phyloP scores from a whole-genome alignment of 2,329 filamentous ascomycete genomes.

The Cercospora sp. region DNA sequence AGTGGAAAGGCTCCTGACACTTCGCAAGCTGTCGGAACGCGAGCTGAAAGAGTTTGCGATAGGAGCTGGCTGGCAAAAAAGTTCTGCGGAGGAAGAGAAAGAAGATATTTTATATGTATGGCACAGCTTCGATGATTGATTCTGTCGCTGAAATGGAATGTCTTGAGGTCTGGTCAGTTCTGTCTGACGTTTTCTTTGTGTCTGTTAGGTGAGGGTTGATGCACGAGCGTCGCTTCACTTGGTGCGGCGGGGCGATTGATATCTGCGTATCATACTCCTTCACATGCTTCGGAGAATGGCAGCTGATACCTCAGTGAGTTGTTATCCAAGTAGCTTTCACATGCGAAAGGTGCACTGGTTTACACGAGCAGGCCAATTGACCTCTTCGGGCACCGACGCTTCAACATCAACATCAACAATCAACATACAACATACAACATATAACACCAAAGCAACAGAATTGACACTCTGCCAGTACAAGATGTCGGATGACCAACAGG shows the following conservation, averaged over 20 bases:
- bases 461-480: not conserved
- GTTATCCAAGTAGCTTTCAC: too few species aligned
- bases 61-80: not conserved
- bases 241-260: not conserved
- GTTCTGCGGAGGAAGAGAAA: not conserved
- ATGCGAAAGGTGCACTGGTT: too few species aligned
- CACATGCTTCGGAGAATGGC: too few species aligned
- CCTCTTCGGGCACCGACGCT: too few species aligned
- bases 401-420: too few species aligned
- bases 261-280: too few species aligned
- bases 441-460: not conserved
- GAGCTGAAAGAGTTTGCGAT: not conserved
- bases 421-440: too few species aligned
- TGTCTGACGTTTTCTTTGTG: not conserved
- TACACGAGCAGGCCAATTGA: too few species aligned
- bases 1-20: not conserved
- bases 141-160: constrained; percentile 8
- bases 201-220: not conserved
- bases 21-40: not conserved
- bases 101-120: constrained; percentile 4
- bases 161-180: constrained; percentile 4
- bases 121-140: not conserved
- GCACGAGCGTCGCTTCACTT: not conserved
- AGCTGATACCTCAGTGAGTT: too few species aligned
- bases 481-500: not conserved